Conservation (phyloP, 192 early-diverging fungal genomes). For the Cladochytrium replicatum region DNA sequence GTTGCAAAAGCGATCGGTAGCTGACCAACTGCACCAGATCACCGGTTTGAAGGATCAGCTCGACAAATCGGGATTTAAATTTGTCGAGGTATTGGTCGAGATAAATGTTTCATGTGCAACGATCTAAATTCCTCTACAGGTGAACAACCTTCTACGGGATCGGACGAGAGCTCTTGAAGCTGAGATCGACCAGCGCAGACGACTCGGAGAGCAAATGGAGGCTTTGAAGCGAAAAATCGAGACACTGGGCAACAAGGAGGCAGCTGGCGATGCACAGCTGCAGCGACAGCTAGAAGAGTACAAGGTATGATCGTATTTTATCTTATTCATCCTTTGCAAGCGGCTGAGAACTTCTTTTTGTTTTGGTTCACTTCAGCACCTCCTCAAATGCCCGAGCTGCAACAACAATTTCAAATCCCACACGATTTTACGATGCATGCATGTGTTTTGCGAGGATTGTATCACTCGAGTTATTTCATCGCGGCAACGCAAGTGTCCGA, state of each 20-base stretch:
- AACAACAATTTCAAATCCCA: conserved; percentile 76
- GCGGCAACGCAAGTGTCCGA: conserved; percentile 89
- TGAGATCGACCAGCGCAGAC: conserved; percentile 45
- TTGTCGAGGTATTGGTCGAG: conserved; percentile 42
- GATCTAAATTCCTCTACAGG: conserved; percentile 18
- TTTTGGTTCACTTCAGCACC: conserved; percentile 32
- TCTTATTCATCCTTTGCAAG: not conserved
- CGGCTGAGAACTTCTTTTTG: not conserved
- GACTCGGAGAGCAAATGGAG: conserved; percentile 49
- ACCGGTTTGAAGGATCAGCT: conserved; percentile 54
- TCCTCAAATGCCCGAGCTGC: conserved; percentile 88
- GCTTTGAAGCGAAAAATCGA: conserved; percentile 53
- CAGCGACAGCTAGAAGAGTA: conserved; percentile 38
- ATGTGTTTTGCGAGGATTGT: conserved; percentile 69
- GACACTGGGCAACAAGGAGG: conserved; percentile 43
- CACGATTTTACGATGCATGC: conserved; percentile 81
- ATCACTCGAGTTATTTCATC: conserved; percentile 21
- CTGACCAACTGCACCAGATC: conserved; percentile 48
- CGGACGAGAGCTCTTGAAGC: conserved; percentile 48
- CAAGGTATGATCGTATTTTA: conserved; percentile 25
- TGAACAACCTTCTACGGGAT: conserved; percentile 50
- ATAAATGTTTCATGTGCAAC: conserved; percentile 10
- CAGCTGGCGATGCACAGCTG: conserved; percentile 44
- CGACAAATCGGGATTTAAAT: conserved; percentile 39
- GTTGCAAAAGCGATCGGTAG: conserved; percentile 38